Evolutionary conservation across 2,329 filamentous ascomycete genomes (phyloP), one percentile per base, ranked within the genome.

Genomic region (Colletotrichum paranaense): DNA sequence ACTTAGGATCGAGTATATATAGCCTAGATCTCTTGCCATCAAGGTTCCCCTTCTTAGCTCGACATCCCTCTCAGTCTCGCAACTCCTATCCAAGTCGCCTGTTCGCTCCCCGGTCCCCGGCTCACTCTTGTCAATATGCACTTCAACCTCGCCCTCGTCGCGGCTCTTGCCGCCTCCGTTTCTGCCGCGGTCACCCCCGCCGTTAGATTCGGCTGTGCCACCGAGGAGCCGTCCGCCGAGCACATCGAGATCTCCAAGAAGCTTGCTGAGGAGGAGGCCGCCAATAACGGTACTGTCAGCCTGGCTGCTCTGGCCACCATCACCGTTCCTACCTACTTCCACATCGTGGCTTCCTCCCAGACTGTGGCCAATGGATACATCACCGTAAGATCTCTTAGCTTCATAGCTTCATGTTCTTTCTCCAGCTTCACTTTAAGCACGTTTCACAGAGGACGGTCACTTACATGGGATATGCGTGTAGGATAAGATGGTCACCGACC

Each of bases 321-420:
- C 75, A 79, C 79, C 76, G 76, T 86, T 49, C 82, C 85, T 72
- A 81, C 82, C 57, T 83, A 84, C 75, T 81, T 84, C 75, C 82
- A 84, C 76, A 78, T 84, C 24, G 78, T 84, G 62, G 79, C 82
- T 16, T 71, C 78, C 5, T 79, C 78, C 14, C 76, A 57, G 19
- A 75, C 77, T 2, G 64, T 77, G 22, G 72, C 71, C 49, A 81
- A 79, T 56, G 82, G 82, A 26, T 83, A 83, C 66, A 67, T 83
- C 58, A 82, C 79, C 9, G 82, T 83, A 77, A 77, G 80, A 26
- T n/a, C 7, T 49, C 19, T 9, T 42, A 42, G 38, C 38, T 42
- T 19, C 16, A 19, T 19, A 42, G 38, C 38, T 42, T 19, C 32
- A 35, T 35, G 32, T 5, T 42, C 38, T 7, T 19, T 19, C 5